Percentiles rank a stretch among this genome's conserved stretches.
These are phyloP conservation scores for Hypoxylon sp. DNA, from an alignment of 2,329 filamentous ascomycete genomes.

Conservation along the genomic window DNA sequence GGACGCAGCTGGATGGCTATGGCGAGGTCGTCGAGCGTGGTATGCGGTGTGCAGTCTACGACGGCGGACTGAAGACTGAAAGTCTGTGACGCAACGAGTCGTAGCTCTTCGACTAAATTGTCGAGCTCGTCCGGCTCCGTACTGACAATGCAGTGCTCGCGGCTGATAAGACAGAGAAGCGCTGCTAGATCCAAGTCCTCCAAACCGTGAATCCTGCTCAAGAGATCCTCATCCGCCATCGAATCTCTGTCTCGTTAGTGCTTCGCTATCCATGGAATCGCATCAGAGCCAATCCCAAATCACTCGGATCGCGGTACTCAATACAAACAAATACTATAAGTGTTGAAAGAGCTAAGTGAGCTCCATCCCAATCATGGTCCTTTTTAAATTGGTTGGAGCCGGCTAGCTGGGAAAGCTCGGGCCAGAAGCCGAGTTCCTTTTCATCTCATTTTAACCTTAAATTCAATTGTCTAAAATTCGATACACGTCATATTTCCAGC, in stretches of 20 bases:
- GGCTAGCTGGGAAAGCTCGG: constrained; percentile 9
- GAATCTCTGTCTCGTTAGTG: constrained; percentile 38
- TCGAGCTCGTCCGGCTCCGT: constrained; percentile 74
- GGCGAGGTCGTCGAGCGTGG: constrained; percentile 85
- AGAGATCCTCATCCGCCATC: constrained; percentile 75
- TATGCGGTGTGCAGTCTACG: constrained; percentile 79
- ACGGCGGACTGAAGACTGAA: constrained; percentile 81
- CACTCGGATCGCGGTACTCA: constrained; percentile 1
- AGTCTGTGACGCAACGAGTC: constrained; percentile 77
- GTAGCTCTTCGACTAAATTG: constrained; percentile 80
- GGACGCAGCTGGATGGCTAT: constrained; percentile 72
- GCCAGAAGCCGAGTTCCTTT: not conserved
- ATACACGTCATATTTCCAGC: not conserved
- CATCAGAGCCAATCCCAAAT: constrained; percentile 27
- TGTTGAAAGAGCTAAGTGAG: constrained; percentile 10
- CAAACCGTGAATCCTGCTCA: constrained; percentile 80
- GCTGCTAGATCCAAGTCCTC: constrained; percentile 90
- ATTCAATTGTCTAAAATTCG: constrained; percentile 6
- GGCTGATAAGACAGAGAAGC: constrained; percentile 83
- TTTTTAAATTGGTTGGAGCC: constrained; percentile 26
- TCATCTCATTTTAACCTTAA: constrained; percentile 8
- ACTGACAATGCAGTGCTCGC: constrained; percentile 91
- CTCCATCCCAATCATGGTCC: not conserved
- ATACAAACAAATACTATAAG: not conserved
- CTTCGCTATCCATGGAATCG: constrained; percentile 42